Conservation (phyloP, 306 rosid genomes). For the Sicyos baderoa region DNA sequence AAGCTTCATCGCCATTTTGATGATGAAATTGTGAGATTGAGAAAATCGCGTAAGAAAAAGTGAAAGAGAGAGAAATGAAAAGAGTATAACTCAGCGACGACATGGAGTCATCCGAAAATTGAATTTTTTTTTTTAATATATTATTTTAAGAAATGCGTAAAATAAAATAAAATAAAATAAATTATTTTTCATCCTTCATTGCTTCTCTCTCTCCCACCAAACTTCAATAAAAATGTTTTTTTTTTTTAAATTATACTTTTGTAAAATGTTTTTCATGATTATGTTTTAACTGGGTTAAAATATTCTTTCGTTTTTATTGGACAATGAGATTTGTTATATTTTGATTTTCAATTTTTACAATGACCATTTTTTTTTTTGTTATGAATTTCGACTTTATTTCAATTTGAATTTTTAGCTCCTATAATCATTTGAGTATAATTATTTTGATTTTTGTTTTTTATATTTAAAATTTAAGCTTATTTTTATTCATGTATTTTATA, state of each 20-base stretch:
- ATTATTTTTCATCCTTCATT: constrained; percentile 14
- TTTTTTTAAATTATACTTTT: too few relatives aligned
- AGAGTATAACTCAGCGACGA: constrained; percentile 24
- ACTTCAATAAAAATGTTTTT: constrained; percentile 4
- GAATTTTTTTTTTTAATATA: constrained; percentile 25
- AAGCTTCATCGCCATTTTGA: constrained; percentile 27
- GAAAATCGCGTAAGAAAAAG: constrained; percentile 49
- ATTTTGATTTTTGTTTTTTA: too few relatives aligned
- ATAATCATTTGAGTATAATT: too few relatives aligned
- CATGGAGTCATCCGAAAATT: constrained; percentile 29
- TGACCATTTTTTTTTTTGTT: too few relatives aligned
- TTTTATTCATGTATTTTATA: too few relatives aligned
- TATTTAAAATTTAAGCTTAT: too few relatives aligned
- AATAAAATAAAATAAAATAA: constrained; percentile 18
- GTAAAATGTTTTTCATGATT: neutral
- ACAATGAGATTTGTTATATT: too few relatives aligned
- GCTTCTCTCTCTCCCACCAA: constrained; percentile 1
- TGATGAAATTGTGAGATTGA: constrained; percentile 39
- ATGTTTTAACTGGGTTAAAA: neutral
- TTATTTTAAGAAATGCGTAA: neutral
- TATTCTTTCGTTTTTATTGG: too few relatives aligned
- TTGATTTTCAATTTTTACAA: too few relatives aligned
- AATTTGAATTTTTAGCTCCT: too few relatives aligned
- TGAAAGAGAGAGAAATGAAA: constrained; percentile 22
- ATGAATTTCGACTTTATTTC: too few relatives aligned